These are phyloP conservation scores for Camelina hispida DNA, from an alignment of 345 rosid species.

Conservation along the genomic window DNA sequence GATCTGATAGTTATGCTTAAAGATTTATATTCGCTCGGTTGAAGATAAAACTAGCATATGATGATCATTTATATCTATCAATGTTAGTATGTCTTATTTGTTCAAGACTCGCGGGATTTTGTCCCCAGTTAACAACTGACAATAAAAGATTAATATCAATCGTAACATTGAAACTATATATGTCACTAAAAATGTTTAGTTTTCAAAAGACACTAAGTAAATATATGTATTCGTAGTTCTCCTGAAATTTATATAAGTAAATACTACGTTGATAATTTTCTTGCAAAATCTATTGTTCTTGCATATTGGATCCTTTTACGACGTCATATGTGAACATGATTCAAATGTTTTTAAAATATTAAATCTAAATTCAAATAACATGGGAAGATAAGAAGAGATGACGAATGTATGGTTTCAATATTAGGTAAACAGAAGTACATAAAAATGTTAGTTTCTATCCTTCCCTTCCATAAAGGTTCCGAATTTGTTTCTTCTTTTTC, in stretches of 20 bases:
- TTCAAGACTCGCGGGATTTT: neutral
- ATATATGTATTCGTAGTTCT: neutral
- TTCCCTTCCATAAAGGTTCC: slow-evolving; percentile 38
- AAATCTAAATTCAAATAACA: slow-evolving; percentile 15
- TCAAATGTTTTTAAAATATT: neutral
- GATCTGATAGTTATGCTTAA: neutral
- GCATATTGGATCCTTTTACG: slow-evolving; percentile 24
- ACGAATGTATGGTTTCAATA: slow-evolving; percentile 23
- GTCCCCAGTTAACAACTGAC: neutral
- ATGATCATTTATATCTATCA: neutral
- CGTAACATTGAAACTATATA: neutral
- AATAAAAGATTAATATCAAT: too few relatives aligned
- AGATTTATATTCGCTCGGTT: neutral
- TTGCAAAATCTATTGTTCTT: neutral
- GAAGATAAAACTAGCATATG: neutral
- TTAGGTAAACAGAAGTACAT: slow-evolving; percentile 45
- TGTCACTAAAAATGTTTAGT: neutral
- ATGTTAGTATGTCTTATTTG: neutral
- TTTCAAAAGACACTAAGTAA: neutral
- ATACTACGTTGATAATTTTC: neutral
- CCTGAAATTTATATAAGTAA: neutral
- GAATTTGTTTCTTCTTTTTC: slow-evolving; percentile 44
- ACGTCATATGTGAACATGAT: slow-evolving; percentile 29
- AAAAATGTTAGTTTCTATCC: slow-evolving; percentile 41
- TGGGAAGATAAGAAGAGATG: slow-evolving; percentile 23